Evolutionary conservation across 2,329 filamentous ascomycete species (phyloP), one percentile per base, ranked within the genome.

Genomic region (Penicillium sp.): DNA sequence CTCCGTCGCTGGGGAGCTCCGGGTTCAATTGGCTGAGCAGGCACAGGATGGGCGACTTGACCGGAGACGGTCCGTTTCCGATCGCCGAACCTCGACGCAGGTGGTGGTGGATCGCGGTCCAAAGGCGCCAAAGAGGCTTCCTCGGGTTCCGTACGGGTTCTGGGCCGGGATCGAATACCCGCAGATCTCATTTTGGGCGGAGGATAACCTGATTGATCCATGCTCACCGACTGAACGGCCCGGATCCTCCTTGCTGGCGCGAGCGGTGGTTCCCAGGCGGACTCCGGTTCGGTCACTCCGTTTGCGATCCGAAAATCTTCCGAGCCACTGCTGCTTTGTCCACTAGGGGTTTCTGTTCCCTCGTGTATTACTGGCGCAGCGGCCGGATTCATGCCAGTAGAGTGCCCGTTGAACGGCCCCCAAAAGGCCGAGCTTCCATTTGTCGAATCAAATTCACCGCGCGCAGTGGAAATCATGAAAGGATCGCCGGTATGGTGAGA

Each of bases 51-150:
- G 33, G 70, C 70, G 38, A 76, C 73, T 57, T 95, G 88, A 4
- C 91, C 91, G 36, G 91, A 95, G n/a, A 95, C 81, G 1, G 90
- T 96, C 57, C 91, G 83, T 72, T 96, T 97, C 66, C 90, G 82
- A 51, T 90, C 87, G 11, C 76, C 67, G 52, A 52, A 74, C 57
- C 53, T 70, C 46, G 63, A 58, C 43, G 60, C 62, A 45, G 60
- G 60, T 33, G 60, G 58, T 32, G 60, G 43, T 26, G 18, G 18
- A 18, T 69, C 66, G 43, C 60, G 61, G 32, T 69, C 63, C 12
- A 58, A 52, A 40, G 63, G 64, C n/a, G 55, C 57, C 26, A 61
- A 36, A n/a, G 55, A 39, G 52, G 47, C 73, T 60, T 71, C 73
- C 63, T 69, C 73, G 27, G 64, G 46, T 29, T 70, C 68, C 12